Conservation (phyloP, 345 rosid genomes). For the Salix udensis region DNA sequence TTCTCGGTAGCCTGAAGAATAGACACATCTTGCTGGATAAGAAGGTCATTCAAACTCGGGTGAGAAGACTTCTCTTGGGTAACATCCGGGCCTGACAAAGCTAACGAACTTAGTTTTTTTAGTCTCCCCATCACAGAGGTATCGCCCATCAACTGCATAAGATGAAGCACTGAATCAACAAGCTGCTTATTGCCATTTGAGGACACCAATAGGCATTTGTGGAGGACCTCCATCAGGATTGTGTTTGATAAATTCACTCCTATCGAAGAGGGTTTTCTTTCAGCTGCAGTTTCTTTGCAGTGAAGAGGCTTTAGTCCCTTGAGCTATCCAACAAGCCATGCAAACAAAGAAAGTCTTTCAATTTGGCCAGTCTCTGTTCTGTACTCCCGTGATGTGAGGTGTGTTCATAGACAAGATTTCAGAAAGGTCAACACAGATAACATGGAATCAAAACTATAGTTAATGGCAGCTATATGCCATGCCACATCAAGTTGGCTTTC, state of each 20-base stretch:
- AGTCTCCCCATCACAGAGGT: slow-evolving; percentile 43
- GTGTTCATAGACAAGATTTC: slow-evolving; percentile 26
- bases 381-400: slow-evolving; percentile 25
- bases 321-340: slow-evolving; percentile 63
- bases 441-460: neutral
- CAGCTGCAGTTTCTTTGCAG: slow-evolving; percentile 27
- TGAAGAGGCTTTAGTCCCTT: slow-evolving; percentile 38
- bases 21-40: slow-evolving; percentile 45
- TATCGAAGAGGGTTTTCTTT: slow-evolving; percentile 23
- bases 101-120: slow-evolving; percentile 32
- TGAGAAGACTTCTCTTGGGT: slow-evolving; percentile 29
- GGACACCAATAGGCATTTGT: slow-evolving; percentile 46
- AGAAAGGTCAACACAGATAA: neutral
- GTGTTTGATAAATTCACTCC: slow-evolving; percentile 32
- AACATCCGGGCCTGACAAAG: slow-evolving; percentile 22
- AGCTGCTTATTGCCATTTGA: slow-evolving; percentile 42
- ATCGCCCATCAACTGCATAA: slow-evolving; percentile 43
- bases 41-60: slow-evolving; percentile 15
- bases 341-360: slow-evolving; percentile 52
- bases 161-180: slow-evolving; percentile 45
- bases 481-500: neutral
- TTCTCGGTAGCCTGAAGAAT: slow-evolving; percentile 51
- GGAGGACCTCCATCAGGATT: slow-evolving; percentile 44
- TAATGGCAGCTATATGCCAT: neutral
- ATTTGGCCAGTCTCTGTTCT: slow-evolving; percentile 29